phyloP scores from a whole-genome alignment of 495 filamentous ascomycete species.

The Staphylotrichum tortipilum region DNA sequence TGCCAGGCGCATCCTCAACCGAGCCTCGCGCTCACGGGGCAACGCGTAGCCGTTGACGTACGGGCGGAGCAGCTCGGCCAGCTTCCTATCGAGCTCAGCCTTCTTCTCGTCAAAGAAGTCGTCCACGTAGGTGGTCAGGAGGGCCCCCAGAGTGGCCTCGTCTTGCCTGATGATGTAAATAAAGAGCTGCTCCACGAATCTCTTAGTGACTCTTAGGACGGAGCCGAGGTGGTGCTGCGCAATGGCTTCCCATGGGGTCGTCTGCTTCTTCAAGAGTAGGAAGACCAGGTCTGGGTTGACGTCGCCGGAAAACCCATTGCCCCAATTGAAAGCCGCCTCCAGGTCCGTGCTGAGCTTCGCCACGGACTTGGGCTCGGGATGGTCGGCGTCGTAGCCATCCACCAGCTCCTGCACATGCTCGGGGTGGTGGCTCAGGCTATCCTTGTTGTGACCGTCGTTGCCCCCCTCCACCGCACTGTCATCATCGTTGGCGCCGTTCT shows the following conservation, averaged over 20 bases:
- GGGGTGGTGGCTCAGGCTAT: too few species aligned
- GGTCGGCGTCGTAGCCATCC: constrained; percentile 7
- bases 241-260: constrained; percentile 16
- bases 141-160: constrained; percentile 7
- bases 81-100: constrained; percentile 13
- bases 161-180: constrained; percentile 14
- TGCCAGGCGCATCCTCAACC: neutral
- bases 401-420: neutral
- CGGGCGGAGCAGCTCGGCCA: constrained; percentile 31
- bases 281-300: constrained; percentile 13
- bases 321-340: constrained; percentile 18
- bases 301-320: constrained; percentile 17
- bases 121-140: constrained; percentile 25
- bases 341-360: constrained; percentile 6
- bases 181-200: constrained; percentile 16
- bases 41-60: neutral
- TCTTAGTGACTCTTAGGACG: constrained; percentile 1
- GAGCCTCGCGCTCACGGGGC: neutral
- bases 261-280: constrained; percentile 19
- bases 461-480: too few species aligned
- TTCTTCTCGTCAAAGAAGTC: constrained; percentile 31
- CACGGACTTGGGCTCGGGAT: constrained; percentile 6
- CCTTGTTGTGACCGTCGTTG: too few species aligned
- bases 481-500: neutral
- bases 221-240: constrained; percentile 11